phyloP scores from a whole-genome alignment of 495 filamentous ascomycete species.

The Neurospora sp. region DNA sequence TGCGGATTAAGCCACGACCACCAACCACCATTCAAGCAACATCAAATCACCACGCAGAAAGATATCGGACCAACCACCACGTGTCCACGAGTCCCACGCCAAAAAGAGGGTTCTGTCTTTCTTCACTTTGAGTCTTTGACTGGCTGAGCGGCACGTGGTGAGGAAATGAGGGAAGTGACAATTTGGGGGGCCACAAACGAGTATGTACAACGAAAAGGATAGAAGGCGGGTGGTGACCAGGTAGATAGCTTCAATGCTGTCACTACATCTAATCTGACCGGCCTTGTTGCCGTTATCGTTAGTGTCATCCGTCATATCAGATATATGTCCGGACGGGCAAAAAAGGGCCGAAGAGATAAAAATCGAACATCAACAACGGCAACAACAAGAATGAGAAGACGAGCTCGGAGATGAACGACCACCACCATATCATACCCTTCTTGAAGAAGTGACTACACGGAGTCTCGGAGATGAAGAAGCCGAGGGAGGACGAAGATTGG shows the following conservation, averaged over 20 bases:
- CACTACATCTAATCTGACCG: slow-evolving; percentile 6
- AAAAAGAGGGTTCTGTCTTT: neutral
- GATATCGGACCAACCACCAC: neutral
- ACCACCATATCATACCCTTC: neutral
- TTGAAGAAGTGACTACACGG: neutral
- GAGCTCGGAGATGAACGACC: neutral
- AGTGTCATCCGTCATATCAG: neutral
- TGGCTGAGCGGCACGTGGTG: neutral
- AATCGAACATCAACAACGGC: neutral
- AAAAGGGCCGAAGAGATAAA: neutral
- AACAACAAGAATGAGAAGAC: neutral
- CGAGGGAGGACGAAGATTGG: neutral
- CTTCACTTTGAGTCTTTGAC: neutral
- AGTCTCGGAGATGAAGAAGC: neutral
- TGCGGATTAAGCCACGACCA: neutral
- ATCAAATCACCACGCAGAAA: neutral
- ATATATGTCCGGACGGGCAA: neutral
- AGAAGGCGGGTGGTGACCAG: no score
- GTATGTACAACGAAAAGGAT: neutral
- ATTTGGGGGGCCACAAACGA: neutral
- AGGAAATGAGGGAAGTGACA: neutral
- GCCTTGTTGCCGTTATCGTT: neutral
- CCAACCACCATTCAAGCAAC: neutral
- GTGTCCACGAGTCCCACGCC: neutral
- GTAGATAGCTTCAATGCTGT: no score